Conservation (phyloP, 257 asterid genomes). For the Plectranthus barbatus region DNA sequence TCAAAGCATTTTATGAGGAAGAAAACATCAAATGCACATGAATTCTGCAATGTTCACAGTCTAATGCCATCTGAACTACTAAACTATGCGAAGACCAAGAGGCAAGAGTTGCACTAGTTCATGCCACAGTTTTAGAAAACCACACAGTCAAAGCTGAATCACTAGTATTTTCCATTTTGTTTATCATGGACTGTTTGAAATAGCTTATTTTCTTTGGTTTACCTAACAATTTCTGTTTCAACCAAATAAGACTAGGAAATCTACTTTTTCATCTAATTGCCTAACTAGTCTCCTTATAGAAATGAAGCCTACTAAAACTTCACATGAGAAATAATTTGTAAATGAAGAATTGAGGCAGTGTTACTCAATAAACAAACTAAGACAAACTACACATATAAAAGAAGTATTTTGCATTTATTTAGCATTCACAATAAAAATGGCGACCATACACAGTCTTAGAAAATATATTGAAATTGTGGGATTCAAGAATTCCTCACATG, state of each 20-base stretch:
- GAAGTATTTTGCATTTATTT: too few species aligned
- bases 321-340: neutral
- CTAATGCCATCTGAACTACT: neutral
- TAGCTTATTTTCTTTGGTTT: neutral
- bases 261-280: neutral
- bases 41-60: neutral
- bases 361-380: neutral
- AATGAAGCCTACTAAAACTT: neutral
- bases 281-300: neutral
- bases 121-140: neutral
- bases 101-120: neutral
- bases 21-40: neutral
- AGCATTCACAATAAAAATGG: too few species aligned
- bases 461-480: neutral
- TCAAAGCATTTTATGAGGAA: neutral
- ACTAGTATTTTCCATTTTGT: neutral
- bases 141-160: neutral
- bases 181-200: neutral
- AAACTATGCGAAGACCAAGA: neutral
- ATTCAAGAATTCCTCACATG: constrained; percentile 24
- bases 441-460: neutral
- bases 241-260: neutral
- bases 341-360: neutral
- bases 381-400: neutral
- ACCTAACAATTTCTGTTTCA: neutral